phyloP scores from a whole-genome alignment of 1,284 basidiomycete species.

The Farysia itapuensis region DNA sequence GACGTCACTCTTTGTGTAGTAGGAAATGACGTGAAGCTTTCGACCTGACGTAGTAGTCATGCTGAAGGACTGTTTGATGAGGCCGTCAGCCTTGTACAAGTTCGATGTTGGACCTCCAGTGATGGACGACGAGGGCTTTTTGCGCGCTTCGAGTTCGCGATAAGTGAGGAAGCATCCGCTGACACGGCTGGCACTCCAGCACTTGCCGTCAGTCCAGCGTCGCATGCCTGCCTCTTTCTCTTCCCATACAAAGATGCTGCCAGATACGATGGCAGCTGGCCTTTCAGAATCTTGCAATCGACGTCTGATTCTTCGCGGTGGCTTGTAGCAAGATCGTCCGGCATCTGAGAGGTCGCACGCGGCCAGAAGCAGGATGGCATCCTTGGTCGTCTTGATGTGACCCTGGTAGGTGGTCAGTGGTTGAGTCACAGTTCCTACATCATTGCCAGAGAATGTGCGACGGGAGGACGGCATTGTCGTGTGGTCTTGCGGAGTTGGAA shows the following conservation, averaged over 20 bases:
- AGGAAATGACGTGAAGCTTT: constrained; percentile 58
- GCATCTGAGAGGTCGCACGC: constrained; percentile 51
- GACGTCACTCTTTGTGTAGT: constrained; percentile 56
- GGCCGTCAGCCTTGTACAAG: constrained; percentile 58
- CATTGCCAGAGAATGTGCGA: constrained; percentile 7
- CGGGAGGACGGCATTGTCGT: constrained; percentile 6
- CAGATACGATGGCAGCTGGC: constrained; percentile 48
- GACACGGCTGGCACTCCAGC: constrained; percentile 64
- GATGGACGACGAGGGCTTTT: constrained; percentile 43
- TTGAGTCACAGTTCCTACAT: constrained; percentile 34
- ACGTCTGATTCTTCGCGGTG: constrained; percentile 51
- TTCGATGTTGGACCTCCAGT: constrained; percentile 48
- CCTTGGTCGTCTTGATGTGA: constrained; percentile 54
- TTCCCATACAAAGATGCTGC: constrained; percentile 58
- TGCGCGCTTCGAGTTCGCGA: constrained; percentile 57
- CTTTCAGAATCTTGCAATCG: constrained; percentile 55
- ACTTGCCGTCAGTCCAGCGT: constrained; percentile 64
- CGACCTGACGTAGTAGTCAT: constrained; percentile 57
- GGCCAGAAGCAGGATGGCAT: constrained; percentile 55
- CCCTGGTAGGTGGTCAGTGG: constrained; percentile 57
- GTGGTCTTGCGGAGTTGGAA: too few species aligned
- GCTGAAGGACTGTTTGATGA: constrained; percentile 59
- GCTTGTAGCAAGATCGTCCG: constrained; percentile 11
- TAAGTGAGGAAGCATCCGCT: constrained; percentile 64
- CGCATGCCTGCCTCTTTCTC: constrained; percentile 61